Conservation (phyloP, 495 filamentous ascomycete genomes). For the Xylaria venustula region DNA sequence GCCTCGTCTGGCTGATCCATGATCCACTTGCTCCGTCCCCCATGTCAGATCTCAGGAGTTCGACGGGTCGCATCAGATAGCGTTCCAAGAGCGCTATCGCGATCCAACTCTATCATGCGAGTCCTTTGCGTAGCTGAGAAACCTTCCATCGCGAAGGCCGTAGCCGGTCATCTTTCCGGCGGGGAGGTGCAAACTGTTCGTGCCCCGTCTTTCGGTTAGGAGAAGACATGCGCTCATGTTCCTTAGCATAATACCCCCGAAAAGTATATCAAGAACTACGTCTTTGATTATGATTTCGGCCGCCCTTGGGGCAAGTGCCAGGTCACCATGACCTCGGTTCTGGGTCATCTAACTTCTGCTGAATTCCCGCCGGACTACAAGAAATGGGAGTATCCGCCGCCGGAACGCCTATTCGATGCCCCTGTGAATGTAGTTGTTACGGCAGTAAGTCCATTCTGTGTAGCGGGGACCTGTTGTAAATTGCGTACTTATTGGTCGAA, state of each 20-base stretch:
- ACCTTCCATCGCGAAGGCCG: constrained; percentile 92
- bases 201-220: constrained; percentile 15
- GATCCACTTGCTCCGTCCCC: constrained; percentile 4
- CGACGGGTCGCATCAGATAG: constrained; percentile 7
- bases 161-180: constrained; percentile 82
- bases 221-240: constrained; percentile 1
- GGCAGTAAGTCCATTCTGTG: constrained; percentile 44
- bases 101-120: constrained; percentile 40
- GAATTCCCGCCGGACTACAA: constrained; percentile 71
- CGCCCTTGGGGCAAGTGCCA: constrained; percentile 74
- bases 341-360: constrained; percentile 74
- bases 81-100: background rate
- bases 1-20: constrained; percentile 2
- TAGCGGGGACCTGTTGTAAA: background rate
- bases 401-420: constrained; percentile 78
- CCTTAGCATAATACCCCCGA: constrained; percentile 56
- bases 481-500: constrained; percentile 9
- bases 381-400: constrained; percentile 77
- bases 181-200: constrained; percentile 68
- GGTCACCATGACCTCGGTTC: constrained; percentile 90
- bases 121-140: constrained; percentile 97
- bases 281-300: constrained; percentile 84
- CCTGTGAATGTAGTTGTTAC: constrained; percentile 65
- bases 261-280: constrained; percentile 88
- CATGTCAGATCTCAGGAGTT: constrained; percentile 10